Evolutionary conservation across 768 basidiomycete genomes (phyloP), one percentile per base, ranked within the genome.

Genomic region (Hysterangium stoloniferum): DNA sequence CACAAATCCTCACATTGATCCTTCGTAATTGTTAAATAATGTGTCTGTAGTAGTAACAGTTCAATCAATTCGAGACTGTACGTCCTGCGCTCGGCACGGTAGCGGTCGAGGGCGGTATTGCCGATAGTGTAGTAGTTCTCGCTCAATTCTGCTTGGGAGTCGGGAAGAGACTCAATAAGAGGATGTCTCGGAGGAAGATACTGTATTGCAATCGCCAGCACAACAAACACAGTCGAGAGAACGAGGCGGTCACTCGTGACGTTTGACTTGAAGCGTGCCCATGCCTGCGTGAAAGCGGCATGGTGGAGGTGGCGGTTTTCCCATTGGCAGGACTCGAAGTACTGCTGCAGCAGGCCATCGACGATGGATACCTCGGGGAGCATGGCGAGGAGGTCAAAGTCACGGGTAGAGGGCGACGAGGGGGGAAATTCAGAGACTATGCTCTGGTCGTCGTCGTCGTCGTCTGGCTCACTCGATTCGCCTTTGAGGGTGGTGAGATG

Each of bases 271-370:
- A 83, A 89, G 25, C 78, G 78, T 27, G 76, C 71, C 87, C 86
- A 91, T 19, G 80, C 79, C 24, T 71, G 65, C 9, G 67, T 66
- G 61, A 90, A 86, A 12, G 78, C 69, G 1, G 67, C 51, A 48
- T 80, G 74, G 63, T 87, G 82, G 53, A 90, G 76, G 61, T 86
- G 82, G 34, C 84, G 80, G 65, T 88, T 86, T 46, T 89, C 79
- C 87, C 87, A 91, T 64, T 85, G 88, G 74, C 86, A 87, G 61
- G 85, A 86, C 57, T 86, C 84, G 58, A 89, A 89, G 65, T 91
- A 90, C 66, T 80, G 83, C 42, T 67, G 66, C 60, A 91, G 73
- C 46, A 91, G 78, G 15, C 73, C 76, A 59, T 90, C 87, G 58
- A 89, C 80, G 45, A 81, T 69, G 40, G 82, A 76, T 47, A 83